Base-by-base conservation (phyloP, 306 rosid genomes). In the Pyrus bretschneideri region DNA sequence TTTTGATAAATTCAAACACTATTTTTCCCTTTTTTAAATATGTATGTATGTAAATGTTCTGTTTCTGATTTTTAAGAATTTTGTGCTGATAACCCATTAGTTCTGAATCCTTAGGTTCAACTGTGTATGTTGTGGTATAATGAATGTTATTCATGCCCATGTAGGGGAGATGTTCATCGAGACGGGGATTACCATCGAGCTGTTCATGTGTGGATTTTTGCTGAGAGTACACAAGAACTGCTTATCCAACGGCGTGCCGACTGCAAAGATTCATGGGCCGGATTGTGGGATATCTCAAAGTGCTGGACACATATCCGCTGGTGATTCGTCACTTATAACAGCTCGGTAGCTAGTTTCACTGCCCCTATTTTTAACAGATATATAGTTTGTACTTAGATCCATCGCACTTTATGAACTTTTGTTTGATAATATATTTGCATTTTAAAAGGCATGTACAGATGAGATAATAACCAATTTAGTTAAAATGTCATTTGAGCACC, bases 181-280 rank as follows among this genome's bases (percentile, higher is more conserved):
- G 96, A 95, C 60, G 98, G 98, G 69, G 97, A 95, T 82, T 95
- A 92, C 87, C 98, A 95, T 78, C 85, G 96, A 54, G 93, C 92
- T n/a, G 98, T 92, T 76, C 98, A 95, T 57, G 90, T 90, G 60
- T 92, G 98, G 96, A 88, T 95, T 73, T 95, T 80, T 69, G 89
- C 96, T 1, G 98, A 95, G 83, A 84, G 81, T 62, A 90, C 98
- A 2, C 95, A 89, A 52, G 85, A 92, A 55, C 61, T 95, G 71
- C 98, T 95, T 66, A 78, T 95, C 71, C 97, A 95, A 67, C 91
- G 83, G 25, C 97, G 97, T 14, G 69, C 98, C n/a, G 88, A 78
- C 73, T 76, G 86, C 88, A 95, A 90, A 83, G 98, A 92, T 79
- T 95, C 96, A 0, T 95, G 91, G 92, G 80, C 97, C 1, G 92